These are phyloP conservation scores for Crassisporium funariophilum DNA, from an alignment of 768 basidiomycete genomes.

Conservation along the genomic window DNA sequence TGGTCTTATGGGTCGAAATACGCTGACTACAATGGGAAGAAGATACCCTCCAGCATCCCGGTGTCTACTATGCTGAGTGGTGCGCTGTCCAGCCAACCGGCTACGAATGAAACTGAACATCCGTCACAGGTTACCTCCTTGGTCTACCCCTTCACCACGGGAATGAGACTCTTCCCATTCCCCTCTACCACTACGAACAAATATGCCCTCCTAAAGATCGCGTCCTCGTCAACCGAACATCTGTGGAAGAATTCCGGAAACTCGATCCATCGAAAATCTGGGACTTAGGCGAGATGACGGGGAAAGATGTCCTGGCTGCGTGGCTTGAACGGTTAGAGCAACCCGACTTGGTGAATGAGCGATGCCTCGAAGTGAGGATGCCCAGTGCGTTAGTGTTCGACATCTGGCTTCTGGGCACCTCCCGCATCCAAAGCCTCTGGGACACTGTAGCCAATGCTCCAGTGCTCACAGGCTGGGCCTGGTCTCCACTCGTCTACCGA, in stretches of 20 bases:
- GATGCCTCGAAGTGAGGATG: constrained; percentile 49
- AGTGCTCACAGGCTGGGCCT: constrained; percentile 52
- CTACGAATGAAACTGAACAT: not conserved
- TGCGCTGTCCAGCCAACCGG: constrained; percentile 19
- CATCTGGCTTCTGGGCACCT: constrained; percentile 57
- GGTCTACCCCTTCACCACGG: constrained; percentile 7
- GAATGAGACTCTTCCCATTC: constrained; percentile 45
- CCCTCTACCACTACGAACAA: constrained; percentile 43
- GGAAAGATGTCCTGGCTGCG: constrained; percentile 37
- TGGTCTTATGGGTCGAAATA: constrained; percentile 51
- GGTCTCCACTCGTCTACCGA: constrained; percentile 62
- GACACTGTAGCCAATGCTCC: constrained; percentile 47
- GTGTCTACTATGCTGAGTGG: constrained; percentile 55
- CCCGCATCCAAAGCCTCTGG: constrained; percentile 46
- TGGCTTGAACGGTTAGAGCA: constrained; percentile 50
- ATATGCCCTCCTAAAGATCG: constrained; percentile 45
- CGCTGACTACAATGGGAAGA: constrained; percentile 47
- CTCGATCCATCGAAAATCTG: constrained; percentile 2
- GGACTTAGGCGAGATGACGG: constrained; percentile 24
- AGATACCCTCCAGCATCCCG: constrained; percentile 56
- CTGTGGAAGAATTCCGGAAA: constrained; percentile 15
- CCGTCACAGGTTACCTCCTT: constrained; percentile 23
- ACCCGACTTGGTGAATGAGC: constrained; percentile 44
- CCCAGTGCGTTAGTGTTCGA: constrained; percentile 47
- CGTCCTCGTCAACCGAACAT: constrained; percentile 27